Evolutionary conservation across 371 early-diverging fungal genomes (phyloP), one percentile per base, ranked within the genome.

Genomic region (Mortierella sp.): DNA sequence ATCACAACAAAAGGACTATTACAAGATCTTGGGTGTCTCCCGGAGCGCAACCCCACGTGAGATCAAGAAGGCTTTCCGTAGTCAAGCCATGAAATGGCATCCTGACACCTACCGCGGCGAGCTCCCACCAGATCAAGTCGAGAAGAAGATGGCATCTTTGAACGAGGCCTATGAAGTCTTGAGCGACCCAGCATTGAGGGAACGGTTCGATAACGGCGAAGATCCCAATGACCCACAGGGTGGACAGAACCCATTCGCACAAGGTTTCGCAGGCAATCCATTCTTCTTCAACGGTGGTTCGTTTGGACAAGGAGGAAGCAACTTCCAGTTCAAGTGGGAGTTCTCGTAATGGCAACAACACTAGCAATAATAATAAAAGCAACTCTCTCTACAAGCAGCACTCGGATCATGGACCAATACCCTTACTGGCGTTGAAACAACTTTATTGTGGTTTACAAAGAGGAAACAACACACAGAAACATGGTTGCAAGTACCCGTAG

Each of bases 101-200:
- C 97, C 97, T 8, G 97, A 97, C 74, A 95, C 93, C 54, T 94
- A 95, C 77, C 73, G 76, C 17, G 96, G 95, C 16, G 94, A 96
- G 12, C 70, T 93, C 64, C 48, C 82, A 12, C 84, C 88, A 61
- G 94, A 95, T 13, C 79, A 89, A 46, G 96, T 93, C 14, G 88
- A 92, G 72, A 85, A 85, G 70, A 95, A 94, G 85, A 97, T 97
- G 97, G 88, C 92, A 14, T 93, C 93, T 16, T 89, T 98, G 66
- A 98, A 97, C 67, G 89, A 91, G 67, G 97, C 99, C 1, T 95
- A 96, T 76, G 95, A 95, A 82, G 92, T 96, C 1, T 78, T 98
- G 54, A 89, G 84, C 55, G 89, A 97, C 74, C 89, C 92, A 31
- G 90, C 91, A 54, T 68, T 80, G 67, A 83, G 92, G 28, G 83